Evolutionary conservation across 73 alveolate species (phyloP).

Genomic region (Paramecium sexaurelia): DNA sequence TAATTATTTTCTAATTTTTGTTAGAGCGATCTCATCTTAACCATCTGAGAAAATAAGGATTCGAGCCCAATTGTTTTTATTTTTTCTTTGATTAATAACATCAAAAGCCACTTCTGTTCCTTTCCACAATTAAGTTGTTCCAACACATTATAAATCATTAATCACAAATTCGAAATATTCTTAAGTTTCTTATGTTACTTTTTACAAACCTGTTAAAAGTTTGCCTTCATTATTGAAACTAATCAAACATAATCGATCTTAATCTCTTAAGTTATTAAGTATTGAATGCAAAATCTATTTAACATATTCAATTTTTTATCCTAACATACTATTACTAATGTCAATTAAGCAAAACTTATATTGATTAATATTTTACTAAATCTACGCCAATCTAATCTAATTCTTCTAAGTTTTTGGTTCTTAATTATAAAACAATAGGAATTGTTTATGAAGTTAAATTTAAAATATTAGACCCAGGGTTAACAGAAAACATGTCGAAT

Average conservation of each 20-base stretch:
- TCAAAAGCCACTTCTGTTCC: slow-evolving; percentile 75
- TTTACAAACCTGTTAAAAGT: slow-evolving; percentile 63
- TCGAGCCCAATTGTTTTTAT: slow-evolving; percentile 62
- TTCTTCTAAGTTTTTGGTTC: slow-evolving; percentile 6
- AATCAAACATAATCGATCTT: slow-evolving; percentile 74
- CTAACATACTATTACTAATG: slow-evolving; percentile 69
- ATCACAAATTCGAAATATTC: slow-evolving; percentile 18
- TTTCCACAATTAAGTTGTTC: slow-evolving; percentile 77
- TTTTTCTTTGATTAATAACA: slow-evolving; percentile 70
- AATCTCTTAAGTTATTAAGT: neutral
- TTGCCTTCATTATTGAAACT: slow-evolving; percentile 70
- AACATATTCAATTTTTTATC: neutral
- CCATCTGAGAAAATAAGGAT: slow-evolving; percentile 85
- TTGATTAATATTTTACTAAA: neutral
- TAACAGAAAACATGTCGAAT: neutral
- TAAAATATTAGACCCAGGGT: neutral
- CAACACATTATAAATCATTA: slow-evolving; percentile 50
- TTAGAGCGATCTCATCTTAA: slow-evolving; percentile 66
- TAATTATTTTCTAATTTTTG: slow-evolving; percentile 42
- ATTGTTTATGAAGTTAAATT: neutral
- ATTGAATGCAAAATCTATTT: neutral
- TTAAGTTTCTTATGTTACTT: slow-evolving; percentile 66
- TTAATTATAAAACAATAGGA: neutral
- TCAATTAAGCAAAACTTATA: slow-evolving; percentile 77
- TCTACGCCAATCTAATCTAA: slow-evolving; percentile 22